These are phyloP conservation scores for Tolypocladium guangdongense DNA, from an alignment of 2,329 filamentous ascomycete genomes.

Conservation along the genomic window DNA sequence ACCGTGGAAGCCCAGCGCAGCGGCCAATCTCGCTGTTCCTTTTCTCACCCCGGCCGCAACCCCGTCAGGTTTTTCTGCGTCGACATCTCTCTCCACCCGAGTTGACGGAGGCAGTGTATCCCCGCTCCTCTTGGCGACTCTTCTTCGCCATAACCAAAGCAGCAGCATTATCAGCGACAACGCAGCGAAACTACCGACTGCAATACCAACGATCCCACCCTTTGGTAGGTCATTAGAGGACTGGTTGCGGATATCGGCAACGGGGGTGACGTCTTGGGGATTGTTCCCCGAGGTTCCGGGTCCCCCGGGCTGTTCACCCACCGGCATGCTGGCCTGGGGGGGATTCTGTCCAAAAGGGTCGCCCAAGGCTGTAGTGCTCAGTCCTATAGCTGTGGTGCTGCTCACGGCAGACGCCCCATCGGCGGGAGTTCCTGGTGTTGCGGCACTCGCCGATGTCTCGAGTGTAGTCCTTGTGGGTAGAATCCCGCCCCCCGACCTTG, in stretches of 20 bases:
- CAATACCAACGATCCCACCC: constrained; percentile 36
- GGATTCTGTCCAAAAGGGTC: background rate
- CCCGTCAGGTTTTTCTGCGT: constrained; percentile 24
- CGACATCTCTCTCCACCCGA: constrained; percentile 7
- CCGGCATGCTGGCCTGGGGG: background rate
- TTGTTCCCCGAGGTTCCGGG: background rate
- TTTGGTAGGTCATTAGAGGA: constrained; percentile 6
- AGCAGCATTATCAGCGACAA: constrained; percentile 33
- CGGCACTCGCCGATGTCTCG: background rate
- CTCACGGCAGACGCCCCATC: background rate
- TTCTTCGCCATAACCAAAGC: constrained; percentile 39
- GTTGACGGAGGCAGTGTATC: constrained; percentile 7
- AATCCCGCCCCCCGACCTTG: background rate
- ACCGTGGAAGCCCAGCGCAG: background rate
- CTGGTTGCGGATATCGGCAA: constrained; percentile 5
- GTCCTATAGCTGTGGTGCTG: background rate
- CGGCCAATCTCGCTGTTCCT: background rate
- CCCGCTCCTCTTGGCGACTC: constrained; percentile 15
- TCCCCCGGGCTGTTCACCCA: background rate
- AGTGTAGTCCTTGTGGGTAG: background rate
- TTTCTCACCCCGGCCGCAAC: constrained; percentile 29
- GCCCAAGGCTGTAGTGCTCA: background rate
- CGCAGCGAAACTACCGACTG: constrained; percentile 35
- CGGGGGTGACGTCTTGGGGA: background rate
- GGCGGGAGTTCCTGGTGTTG: background rate